A percentile compares a stretch with the other conserved stretches of the same genome.
Conservation (phyloP, 768 basidiomycete genomes). For the Tylopilus sp. region DNA sequence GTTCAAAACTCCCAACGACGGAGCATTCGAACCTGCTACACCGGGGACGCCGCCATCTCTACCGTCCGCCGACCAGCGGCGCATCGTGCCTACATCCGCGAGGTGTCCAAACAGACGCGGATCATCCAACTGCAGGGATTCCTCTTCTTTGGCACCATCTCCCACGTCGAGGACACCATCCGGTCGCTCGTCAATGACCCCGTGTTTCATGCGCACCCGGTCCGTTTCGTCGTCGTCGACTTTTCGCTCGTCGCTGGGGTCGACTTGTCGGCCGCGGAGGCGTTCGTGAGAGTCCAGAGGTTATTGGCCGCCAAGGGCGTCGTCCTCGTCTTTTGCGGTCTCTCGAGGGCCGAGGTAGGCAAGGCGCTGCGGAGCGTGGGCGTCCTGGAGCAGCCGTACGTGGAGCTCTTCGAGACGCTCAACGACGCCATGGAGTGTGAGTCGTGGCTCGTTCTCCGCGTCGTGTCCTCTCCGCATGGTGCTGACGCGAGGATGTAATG, state of each 20-base stretch:
- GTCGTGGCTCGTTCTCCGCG: conserved; percentile 28
- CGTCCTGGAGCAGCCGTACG: conserved; percentile 69
- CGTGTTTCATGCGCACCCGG: conserved; percentile 67
- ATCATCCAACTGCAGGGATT: conserved; percentile 90
- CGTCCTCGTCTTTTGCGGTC: conserved; percentile 86
- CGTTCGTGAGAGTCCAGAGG: conserved; percentile 88
- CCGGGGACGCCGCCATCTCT: conserved; percentile 81
- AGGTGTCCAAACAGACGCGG: conserved; percentile 88
- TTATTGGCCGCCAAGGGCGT: conserved; percentile 73
- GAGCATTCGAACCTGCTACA: conserved; percentile 81
- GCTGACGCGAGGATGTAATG: conserved; percentile 4
- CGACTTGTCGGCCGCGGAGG: conserved; percentile 94
- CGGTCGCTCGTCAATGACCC: conserved; percentile 68
- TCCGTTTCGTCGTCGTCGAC: conserved; percentile 89
- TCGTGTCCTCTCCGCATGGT: conserved; percentile 1
- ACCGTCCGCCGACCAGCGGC: conserved; percentile 87
- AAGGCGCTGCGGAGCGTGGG: conserved; percentile 76
- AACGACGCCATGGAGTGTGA: conserved; percentile 92
- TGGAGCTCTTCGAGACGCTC: conserved; percentile 77
- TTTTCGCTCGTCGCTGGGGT: conserved; percentile 83
- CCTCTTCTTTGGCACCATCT: conserved; percentile 92
- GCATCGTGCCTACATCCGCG: conserved; percentile 87
- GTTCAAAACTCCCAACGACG: conserved; percentile 84
- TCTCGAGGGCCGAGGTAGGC: conserved; percentile 60
- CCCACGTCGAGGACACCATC: conserved; percentile 84